Evolutionary conservation across 1,139 yeast genomes (phyloP).

Genomic region (Pichia sp.): DNA sequence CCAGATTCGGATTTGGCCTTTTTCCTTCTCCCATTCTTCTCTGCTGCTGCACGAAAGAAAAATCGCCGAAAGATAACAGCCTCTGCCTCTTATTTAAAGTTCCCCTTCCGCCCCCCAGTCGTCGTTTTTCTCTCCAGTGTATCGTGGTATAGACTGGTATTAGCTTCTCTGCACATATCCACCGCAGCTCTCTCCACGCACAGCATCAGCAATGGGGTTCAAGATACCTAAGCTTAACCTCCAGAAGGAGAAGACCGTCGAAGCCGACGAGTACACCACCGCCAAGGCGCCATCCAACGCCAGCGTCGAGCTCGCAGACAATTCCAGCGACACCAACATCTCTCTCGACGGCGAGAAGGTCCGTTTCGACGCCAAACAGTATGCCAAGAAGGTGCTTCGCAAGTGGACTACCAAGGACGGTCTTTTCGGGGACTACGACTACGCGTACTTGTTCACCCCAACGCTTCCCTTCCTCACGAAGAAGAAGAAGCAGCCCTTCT

Average conservation of each 20-base stretch:
- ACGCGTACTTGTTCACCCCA: constrained; percentile 71
- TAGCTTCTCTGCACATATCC: not conserved
- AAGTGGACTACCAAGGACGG: constrained; percentile 63
- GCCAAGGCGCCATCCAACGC: not conserved
- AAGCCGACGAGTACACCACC: not conserved
- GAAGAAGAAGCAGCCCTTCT: constrained; percentile 66
- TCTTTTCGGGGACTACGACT: constrained; percentile 77
- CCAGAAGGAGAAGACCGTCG: not conserved
- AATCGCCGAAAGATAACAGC: no score
- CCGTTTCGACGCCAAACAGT: not conserved
- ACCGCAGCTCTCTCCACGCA: not conserved
- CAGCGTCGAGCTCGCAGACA: not conserved
- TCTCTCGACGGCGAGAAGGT: not conserved
- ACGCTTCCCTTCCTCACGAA: constrained; percentile 60
- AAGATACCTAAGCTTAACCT: not conserved
- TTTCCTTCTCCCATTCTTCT: no score
- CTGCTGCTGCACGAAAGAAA: no score
- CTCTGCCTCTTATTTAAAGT: no score
- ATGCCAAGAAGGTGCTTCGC: constrained; percentile 7
- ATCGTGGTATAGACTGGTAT: not conserved
- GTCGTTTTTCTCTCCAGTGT: not conserved
- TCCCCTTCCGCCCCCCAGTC: no score
- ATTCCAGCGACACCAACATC: not conserved
- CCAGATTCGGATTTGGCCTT: no score
- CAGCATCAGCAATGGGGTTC: constrained; percentile 1